Conservation (phyloP, 345 rosid genomes). For the Noccaea caerulescens region DNA sequence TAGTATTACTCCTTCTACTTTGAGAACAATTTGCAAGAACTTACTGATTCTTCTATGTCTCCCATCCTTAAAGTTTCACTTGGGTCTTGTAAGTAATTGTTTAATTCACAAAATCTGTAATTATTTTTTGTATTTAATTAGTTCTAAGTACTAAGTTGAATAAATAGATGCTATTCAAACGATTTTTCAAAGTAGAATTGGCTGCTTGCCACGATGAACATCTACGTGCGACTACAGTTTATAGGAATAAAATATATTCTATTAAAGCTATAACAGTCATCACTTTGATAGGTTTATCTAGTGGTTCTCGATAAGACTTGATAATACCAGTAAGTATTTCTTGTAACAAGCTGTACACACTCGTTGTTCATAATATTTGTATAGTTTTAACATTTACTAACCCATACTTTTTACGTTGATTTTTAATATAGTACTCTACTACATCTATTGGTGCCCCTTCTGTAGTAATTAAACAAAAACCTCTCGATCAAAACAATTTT, state of each 20-base stretch:
- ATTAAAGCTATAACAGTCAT: not conserved
- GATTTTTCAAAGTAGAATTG: not conserved
- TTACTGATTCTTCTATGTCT: slow-evolving; percentile 1
- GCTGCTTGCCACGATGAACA: slow-evolving; percentile 2
- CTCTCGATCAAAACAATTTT: slow-evolving; percentile 1
- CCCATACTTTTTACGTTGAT: slow-evolving; percentile 1
- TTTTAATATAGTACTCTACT: not conserved
- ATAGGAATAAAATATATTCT: not conserved
- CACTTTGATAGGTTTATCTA: slow-evolving; percentile 1
- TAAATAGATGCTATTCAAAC: not conserved
- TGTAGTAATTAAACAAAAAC: not conserved
- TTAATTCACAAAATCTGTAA: not conserved
- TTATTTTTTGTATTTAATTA: not conserved
- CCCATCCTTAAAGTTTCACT: slow-evolving; percentile 1
- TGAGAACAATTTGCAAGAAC: slow-evolving; percentile 1
- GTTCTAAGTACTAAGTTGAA: slow-evolving; percentile 1
- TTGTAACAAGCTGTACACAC: slow-evolving; percentile 1
- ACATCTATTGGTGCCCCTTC: slow-evolving; percentile 1
- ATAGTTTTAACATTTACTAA: not conserved
- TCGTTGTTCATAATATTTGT: not conserved
- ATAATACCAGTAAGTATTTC: not conserved
- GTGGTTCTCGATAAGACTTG: slow-evolving; percentile 1
- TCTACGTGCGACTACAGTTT: slow-evolving; percentile 1
- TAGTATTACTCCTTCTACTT: slow-evolving; percentile 1
- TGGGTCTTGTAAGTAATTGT: slow-evolving; percentile 1